These are phyloP conservation scores for Cryomyces minteri DNA, from an alignment of 495 filamentous ascomycete species.

Conservation along the genomic window DNA sequence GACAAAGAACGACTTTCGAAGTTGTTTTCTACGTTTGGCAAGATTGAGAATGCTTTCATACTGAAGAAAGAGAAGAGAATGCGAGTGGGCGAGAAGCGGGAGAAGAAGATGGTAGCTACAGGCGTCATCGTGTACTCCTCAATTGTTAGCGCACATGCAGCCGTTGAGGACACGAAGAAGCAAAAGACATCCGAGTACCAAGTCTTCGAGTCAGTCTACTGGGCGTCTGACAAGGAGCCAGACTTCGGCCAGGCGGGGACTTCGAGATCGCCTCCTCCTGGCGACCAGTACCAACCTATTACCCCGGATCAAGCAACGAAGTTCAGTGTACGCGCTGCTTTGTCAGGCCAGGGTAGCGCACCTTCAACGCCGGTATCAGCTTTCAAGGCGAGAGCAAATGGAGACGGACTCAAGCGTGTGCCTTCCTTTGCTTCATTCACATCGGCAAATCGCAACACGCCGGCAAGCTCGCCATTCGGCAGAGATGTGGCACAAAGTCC, in stretches of 20 bases:
- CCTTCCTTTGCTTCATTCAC: constrained; percentile 32
- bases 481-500: constrained; percentile 22
- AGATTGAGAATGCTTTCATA: constrained; percentile 30
- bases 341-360: neutral
- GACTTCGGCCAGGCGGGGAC: constrained; percentile 1
- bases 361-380: constrained; percentile 2
- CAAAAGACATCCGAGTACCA: constrained; percentile 26
- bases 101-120: constrained; percentile 33
- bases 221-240: constrained; percentile 34
- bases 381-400: neutral
- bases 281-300: constrained; percentile 6
- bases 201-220: constrained; percentile 33
- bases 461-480: constrained; percentile 17
- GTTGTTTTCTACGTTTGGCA: constrained; percentile 35
- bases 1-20: constrained; percentile 25
- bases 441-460: constrained; percentile 16
- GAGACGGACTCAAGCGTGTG: constrained; percentile 7
- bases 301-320: constrained; percentile 1
- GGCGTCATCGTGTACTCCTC: constrained; percentile 38
- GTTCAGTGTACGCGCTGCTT: neutral
- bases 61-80: constrained; percentile 36
- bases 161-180: constrained; percentile 34
- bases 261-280: neutral
- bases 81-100: constrained; percentile 28
- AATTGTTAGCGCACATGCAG: constrained; percentile 40